phyloP scores from a whole-genome alignment of 2,329 filamentous ascomycete genomes.

The Pezicula rhizophila region DNA sequence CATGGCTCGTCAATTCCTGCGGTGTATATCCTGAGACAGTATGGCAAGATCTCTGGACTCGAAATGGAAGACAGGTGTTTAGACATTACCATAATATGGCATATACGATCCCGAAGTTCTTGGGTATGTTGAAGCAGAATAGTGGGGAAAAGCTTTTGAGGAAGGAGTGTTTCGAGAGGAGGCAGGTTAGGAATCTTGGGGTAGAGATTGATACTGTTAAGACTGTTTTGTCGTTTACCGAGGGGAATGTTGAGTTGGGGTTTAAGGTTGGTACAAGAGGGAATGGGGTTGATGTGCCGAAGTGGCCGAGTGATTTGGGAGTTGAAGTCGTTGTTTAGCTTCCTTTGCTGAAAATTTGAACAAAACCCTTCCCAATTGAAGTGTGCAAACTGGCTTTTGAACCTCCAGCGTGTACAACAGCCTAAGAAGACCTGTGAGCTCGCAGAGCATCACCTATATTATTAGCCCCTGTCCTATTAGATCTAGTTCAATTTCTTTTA shows the following conservation, averaged over 20 bases:
- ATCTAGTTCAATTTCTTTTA: no score
- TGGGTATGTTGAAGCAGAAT: constrained; percentile 34
- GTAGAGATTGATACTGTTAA: constrained; percentile 34
- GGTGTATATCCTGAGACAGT: constrained; percentile 35
- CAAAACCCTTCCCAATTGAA: no score
- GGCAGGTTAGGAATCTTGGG: constrained; percentile 32
- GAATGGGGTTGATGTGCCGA: constrained; percentile 42
- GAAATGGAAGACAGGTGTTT: constrained; percentile 41
- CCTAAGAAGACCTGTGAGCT: no score
- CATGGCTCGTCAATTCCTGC: constrained; percentile 34
- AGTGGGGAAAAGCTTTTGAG: constrained; percentile 35
- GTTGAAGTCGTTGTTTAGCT: constrained; percentile 30
- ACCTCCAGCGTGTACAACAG: no score
- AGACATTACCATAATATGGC: constrained; percentile 44
- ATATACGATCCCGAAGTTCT: constrained; percentile 33
- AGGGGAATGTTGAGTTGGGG: constrained; percentile 31
- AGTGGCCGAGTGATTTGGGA: constrained; percentile 40
- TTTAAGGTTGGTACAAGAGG: constrained; percentile 44
- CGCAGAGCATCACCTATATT: no score
- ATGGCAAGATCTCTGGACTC: constrained; percentile 42
- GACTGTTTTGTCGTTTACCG: constrained; percentile 36
- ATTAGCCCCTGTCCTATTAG: no score
- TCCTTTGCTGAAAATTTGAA: no score
- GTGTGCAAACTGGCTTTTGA: no score
- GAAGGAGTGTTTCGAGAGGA: constrained; percentile 41